phyloP scores from a whole-genome alignment of 1,139 yeast species.

The Geotrichum citri-aurantii region DNA sequence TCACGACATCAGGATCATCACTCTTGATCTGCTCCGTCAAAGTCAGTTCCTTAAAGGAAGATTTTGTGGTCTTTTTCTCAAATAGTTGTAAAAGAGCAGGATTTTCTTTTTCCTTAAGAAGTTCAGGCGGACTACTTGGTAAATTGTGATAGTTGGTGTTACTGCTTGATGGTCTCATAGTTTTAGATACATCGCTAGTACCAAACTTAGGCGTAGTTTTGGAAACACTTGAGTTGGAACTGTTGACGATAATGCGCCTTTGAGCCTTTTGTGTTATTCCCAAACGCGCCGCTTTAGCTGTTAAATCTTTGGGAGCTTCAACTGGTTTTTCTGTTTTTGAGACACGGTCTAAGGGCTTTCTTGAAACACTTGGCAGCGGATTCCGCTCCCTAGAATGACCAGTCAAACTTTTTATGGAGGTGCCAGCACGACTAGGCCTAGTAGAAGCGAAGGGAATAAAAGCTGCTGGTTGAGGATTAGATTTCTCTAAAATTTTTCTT shows the following conservation, averaged over 20 bases:
- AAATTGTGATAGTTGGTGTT: neutral
- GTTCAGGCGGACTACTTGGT: neutral
- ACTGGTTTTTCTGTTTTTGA: conserved; percentile 1
- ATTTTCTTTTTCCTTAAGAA: neutral
- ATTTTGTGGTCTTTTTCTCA: neutral
- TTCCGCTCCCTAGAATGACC: conserved; percentile 10
- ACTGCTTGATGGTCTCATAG: neutral
- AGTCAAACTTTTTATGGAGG: conserved; percentile 10
- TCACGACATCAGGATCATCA: neutral
- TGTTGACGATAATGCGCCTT: neutral
- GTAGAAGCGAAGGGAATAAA: neutral
- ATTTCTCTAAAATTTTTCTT: conserved; percentile 50
- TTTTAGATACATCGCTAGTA: neutral
- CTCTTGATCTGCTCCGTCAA: conserved; percentile 4
- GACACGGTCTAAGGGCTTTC: conserved; percentile 1
- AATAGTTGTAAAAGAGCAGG: neutral
- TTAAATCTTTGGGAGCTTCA: conserved; percentile 7
- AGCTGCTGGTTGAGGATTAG: conserved; percentile 31
- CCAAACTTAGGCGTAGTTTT: neutral
- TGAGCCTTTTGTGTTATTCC: conserved; percentile 15
- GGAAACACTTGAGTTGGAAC: neutral
- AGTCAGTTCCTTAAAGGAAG: neutral
- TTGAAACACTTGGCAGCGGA: neutral
- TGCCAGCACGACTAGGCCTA: conserved; percentile 4
- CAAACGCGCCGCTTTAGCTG: conserved; percentile 10